Base-by-base conservation (phyloP, 805 yeast species). In the Brettanomyces anomalus region DNA sequence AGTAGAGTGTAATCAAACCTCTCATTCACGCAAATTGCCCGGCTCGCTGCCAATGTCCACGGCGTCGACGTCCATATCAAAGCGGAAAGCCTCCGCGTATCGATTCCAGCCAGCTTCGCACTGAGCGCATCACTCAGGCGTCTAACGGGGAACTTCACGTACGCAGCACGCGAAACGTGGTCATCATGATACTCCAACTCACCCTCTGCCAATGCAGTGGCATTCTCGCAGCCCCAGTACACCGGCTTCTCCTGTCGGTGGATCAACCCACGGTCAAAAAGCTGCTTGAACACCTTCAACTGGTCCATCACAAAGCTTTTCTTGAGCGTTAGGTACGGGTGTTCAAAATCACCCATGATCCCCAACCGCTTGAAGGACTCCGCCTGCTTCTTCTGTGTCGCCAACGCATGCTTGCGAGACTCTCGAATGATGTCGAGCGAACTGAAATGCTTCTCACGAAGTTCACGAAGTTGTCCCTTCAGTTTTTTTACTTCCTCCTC, bases 51-150 rank as follows among this genome's bases (percentile, higher is more conserved):
- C 28, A 93, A 68, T 0, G 99, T 93, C 99, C 99, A 93, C 0
- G 98, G 97, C 1, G 98, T 93, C 1, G 96, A 89, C 0, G 99
- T 93, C 99, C 99, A 93, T 44, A 93, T 86, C 47, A 85, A 55
- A 5, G 70, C 72, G 18, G 47, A 41, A 1, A 70, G 34, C 8
- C 38, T 28, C n/a, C n/a, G n/a, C n/a, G n/a, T n/a, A n/a, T n/a
- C n/a, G n/a, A n/a, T n/a, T n/a, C n/a, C n/a, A n/a, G n/a, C n/a
- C n/a, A n/a, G n/a, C n/a, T n/a, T n/a, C n/a, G n/a, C n/a, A n/a
- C 47, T 42, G 1, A 68, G 54, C 1, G 55, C 47, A 0, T 51
- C 51, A 0, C 62, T 48, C 3, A 40, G 19, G 4, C 46, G 44
- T 1, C 60, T 43, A 2, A 80, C 48, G 8, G 88, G 88, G 50